These are phyloP conservation scores for Yamadazyma spencermartinsiae DNA, from an alignment of 1,139 yeast genomes.

Conservation along the genomic window DNA sequence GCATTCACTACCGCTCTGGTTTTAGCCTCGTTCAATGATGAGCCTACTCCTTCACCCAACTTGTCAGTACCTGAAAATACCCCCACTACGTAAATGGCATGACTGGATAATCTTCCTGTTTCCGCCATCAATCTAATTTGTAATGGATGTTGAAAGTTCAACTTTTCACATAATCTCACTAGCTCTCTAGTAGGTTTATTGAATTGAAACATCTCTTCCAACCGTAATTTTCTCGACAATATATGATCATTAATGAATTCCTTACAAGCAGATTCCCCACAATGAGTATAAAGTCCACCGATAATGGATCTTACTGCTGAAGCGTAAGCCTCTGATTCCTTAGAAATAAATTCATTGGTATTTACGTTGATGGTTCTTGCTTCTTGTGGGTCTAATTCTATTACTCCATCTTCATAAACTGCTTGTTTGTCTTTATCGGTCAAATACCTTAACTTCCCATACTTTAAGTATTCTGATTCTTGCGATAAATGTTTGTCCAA, in stretches of 20 bases:
- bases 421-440: constrained; percentile 32
- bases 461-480: constrained; percentile 62
- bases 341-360: constrained; percentile 20
- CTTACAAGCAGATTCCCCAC: constrained; percentile 62
- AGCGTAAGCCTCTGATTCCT: constrained; percentile 46
- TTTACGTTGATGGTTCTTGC: constrained; percentile 19
- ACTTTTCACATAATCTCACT: constrained; percentile 73
- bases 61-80: constrained; percentile 82
- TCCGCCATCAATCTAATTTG: constrained; percentile 82
- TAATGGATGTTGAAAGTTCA: constrained; percentile 73
- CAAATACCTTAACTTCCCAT: constrained; percentile 64
- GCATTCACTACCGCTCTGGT: constrained; percentile 91
- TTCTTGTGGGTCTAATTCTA: constrained; percentile 44
- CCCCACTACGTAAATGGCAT: constrained; percentile 89
- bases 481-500: constrained; percentile 68
- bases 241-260: constrained; percentile 71
- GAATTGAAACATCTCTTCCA: constrained; percentile 74
- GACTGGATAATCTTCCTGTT: constrained; percentile 82
- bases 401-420: constrained; percentile 50
- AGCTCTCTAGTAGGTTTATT: constrained; percentile 86
- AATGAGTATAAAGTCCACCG: constrained; percentile 68
- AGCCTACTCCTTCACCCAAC: constrained; percentile 93
- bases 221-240: constrained; percentile 74
- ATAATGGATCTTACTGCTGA: constrained; percentile 69
- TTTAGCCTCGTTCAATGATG: constrained; percentile 89